Percentiles rank a stretch among this genome's conserved stretches.
phyloP scores from a whole-genome alignment of 2,329 filamentous ascomycete species.

The Aspergillus aculeatinus region DNA sequence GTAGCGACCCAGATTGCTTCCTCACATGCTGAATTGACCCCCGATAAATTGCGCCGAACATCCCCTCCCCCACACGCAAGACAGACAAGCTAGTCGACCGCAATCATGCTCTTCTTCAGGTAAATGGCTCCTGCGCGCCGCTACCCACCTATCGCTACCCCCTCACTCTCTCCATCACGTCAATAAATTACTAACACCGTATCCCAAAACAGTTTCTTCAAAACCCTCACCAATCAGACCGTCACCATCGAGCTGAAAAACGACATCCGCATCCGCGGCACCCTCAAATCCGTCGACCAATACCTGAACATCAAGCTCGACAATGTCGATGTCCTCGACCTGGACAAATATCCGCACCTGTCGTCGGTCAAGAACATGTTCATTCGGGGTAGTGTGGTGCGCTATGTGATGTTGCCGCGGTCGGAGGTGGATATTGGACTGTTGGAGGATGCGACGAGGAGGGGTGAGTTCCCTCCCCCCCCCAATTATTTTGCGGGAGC shows the following conservation, averaged over 20 bases:
- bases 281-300: conserved; percentile 95
- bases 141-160: not conserved
- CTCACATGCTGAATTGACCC: not conserved
- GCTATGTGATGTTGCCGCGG: conserved; percentile 85
- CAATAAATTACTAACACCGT: not conserved
- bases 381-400: conserved; percentile 86
- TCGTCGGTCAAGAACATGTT: conserved; percentile 93
- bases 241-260: conserved; percentile 99
- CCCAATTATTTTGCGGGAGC: too few species aligned
- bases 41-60: not conserved
- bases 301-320: conserved; percentile 99
- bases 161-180: too few species aligned
- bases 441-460: conserved; percentile 85
- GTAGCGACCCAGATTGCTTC: not conserved
- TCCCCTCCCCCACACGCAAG: conserved; percentile 1
- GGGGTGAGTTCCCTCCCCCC: conserved; percentile 57
- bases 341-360: conserved; percentile 91
- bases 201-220: conserved; percentile 74
- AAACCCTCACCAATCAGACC: conserved; percentile 94
- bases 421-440: conserved; percentile 80
- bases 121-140: conserved; percentile 19
- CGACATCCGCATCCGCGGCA: conserved; percentile 94
- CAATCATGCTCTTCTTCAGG: conserved; percentile 56
- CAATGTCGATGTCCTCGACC: conserved; percentile 87
- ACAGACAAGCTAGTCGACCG: conserved; percentile 12